These are phyloP conservation scores for Coniosporium apollinis DNA, from an alignment of 495 filamentous ascomycete species.

Conservation along the genomic window DNA sequence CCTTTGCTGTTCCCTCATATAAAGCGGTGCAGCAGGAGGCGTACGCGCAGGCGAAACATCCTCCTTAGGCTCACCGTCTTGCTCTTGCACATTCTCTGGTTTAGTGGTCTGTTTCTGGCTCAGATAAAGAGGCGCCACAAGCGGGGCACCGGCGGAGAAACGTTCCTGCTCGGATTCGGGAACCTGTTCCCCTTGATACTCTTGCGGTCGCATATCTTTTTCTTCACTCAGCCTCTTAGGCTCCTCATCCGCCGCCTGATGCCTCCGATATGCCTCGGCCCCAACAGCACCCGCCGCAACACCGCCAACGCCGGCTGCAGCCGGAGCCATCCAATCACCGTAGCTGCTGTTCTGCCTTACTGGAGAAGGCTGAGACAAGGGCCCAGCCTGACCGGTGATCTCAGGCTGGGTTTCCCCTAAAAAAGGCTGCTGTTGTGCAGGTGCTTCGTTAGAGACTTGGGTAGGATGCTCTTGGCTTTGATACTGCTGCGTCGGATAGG, in stretches of 20 bases:
- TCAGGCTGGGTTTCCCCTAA: constrained; percentile 2
- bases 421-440: constrained; percentile 9
- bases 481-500: not conserved
- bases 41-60: too few relatives aligned
- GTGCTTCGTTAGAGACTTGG: not conserved
- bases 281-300: constrained; percentile 15
- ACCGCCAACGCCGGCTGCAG: constrained; percentile 18
- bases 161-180: too few relatives aligned
- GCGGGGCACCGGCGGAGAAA: too few relatives aligned
- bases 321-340: constrained; percentile 25
- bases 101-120: too few relatives aligned
- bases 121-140: too few relatives aligned
- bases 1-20: too few relatives aligned
- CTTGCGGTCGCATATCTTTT: too few relatives aligned
- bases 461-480: constrained; percentile 1
- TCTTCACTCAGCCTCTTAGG: not conserved
- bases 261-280: constrained; percentile 11
- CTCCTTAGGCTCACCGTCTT: too few relatives aligned
- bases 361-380: not conserved
- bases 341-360: constrained; percentile 16
- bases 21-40: too few relatives aligned
- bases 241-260: too few relatives aligned
- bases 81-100: too few relatives aligned
- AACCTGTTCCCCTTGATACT: too few relatives aligned
- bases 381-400: not conserved